A percentile compares a stretch with the other conserved stretches of the same genome.
These are phyloP conservation scores for Grosmannia penicillata DNA, from an alignment of 2,329 filamentous ascomycete species.

Conservation along the genomic window DNA sequence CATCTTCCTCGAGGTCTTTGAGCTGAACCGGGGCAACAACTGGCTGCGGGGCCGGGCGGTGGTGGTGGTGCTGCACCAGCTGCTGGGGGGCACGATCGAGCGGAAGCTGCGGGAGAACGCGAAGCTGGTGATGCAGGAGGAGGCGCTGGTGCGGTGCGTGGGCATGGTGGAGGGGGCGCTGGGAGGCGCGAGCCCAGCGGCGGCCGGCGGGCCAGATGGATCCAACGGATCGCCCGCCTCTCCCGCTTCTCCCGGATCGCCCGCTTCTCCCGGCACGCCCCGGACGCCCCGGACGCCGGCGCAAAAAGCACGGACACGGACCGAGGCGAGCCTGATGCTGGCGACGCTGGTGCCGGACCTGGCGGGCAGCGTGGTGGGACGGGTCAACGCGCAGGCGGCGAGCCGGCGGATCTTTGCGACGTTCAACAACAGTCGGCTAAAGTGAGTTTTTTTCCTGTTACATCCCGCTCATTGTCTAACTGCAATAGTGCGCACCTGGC, in stretches of 20 bases:
- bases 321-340: slow-evolving; percentile 78
- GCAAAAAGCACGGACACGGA: slow-evolving; percentile 68
- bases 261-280: too few species aligned
- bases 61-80: slow-evolving; percentile 88
- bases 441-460: slow-evolving; percentile 43
- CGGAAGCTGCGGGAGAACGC: slow-evolving; percentile 83
- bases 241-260: too few species aligned
- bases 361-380: slow-evolving; percentile 82
- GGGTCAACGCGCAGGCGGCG: slow-evolving; percentile 80
- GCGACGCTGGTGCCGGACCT: slow-evolving; percentile 83
- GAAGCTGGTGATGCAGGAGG: slow-evolving; percentile 59
- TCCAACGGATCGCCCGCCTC: too few species aligned
- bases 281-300: slow-evolving; percentile 47
- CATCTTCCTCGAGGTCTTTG: slow-evolving; percentile 90
- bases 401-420: slow-evolving; percentile 80
- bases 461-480: background rate
- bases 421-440: slow-evolving; percentile 79
- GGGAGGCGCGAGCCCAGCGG: slow-evolving; percentile 29
- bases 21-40: slow-evolving; percentile 87
- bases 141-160: slow-evolving; percentile 65
- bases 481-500: background rate
- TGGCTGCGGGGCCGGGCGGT: slow-evolving; percentile 94
- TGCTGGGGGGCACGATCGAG: slow-evolving; percentile 91
- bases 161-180: slow-evolving; percentile 57
- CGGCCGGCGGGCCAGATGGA: slow-evolving; percentile 14